Conservation (phyloP, 2,329 filamentous ascomycete genomes). For the Anthostomella pinea region DNA sequence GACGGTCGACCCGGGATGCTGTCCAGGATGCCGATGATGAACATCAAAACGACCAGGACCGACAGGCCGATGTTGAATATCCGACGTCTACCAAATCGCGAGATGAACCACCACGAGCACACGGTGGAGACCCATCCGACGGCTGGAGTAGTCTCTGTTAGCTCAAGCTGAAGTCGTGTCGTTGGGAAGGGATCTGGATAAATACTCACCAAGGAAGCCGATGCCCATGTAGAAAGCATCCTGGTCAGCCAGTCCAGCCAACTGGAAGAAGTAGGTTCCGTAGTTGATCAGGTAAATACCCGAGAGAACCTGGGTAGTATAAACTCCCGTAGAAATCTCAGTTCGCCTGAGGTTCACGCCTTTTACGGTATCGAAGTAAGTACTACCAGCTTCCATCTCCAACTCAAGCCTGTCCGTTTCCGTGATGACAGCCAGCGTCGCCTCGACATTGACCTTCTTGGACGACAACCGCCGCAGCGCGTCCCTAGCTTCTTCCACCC, state of each 20-base stretch:
- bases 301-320: conserved; percentile 62
- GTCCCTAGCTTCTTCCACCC: conserved; percentile 38
- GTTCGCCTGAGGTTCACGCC: conserved; percentile 50
- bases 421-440: conserved; percentile 53
- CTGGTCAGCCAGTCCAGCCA: conserved; percentile 49
- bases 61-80: conserved; percentile 48
- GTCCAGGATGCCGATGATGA: conserved; percentile 47
- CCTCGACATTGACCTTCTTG: conserved; percentile 43
- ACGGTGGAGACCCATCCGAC: conserved; percentile 54
- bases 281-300: conserved; percentile 65
- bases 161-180: too few relatives aligned
- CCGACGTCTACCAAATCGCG: conserved; percentile 47
- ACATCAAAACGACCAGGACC: conserved; percentile 41
- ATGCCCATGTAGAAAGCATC: conserved; percentile 55
- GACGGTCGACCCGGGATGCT: conserved; percentile 40
- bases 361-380: conserved; percentile 50
- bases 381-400: conserved; percentile 45
- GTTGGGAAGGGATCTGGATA: background rate
- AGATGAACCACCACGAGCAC: conserved; percentile 50
- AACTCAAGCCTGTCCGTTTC: conserved; percentile 57
- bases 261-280: conserved; percentile 59
- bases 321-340: conserved; percentile 58
- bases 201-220: conserved; percentile 40
- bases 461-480: conserved; percentile 44
- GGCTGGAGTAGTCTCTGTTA: conserved; percentile 20